A percentile compares a stretch with the other conserved stretches of the same genome.
Conservation (phyloP, 441 rosid genomes). For the Aquilaria agallochum region DNA sequence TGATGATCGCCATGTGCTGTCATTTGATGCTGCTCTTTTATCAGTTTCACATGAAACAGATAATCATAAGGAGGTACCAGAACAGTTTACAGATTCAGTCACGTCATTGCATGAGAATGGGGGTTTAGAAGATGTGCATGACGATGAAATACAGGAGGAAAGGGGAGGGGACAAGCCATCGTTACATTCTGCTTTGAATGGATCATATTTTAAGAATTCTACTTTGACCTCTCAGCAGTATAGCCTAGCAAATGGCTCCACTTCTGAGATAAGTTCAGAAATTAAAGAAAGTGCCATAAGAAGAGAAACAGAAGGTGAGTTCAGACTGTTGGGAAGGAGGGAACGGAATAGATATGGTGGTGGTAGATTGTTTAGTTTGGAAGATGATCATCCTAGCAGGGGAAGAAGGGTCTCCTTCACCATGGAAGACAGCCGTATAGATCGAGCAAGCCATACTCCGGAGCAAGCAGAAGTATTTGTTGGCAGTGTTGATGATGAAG, state of each 20-base stretch:
- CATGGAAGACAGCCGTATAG: conserved; percentile 62
- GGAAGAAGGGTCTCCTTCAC: conserved; percentile 90
- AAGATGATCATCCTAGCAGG: conserved; percentile 80
- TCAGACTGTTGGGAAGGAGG: conserved; percentile 83
- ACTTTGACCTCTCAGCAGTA: conserved; percentile 21
- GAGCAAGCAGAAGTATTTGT: conserved; percentile 69
- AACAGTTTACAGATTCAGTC: conserved; percentile 24
- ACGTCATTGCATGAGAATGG: conserved; percentile 22
- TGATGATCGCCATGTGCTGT: conserved; percentile 48
- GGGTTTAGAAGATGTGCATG: conserved; percentile 20
- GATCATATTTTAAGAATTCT: conserved; percentile 26
- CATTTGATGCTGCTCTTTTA: conserved; percentile 93
- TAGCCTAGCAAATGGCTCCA: conserved; percentile 38
- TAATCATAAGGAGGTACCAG: conserved; percentile 48
- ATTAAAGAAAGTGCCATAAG: conserved; percentile 89
- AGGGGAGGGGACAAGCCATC: conserved; percentile 21
- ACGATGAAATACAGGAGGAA: conserved; percentile 78
- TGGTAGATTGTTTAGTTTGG: conserved; percentile 68
- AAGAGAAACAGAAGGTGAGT: conserved; percentile 95
- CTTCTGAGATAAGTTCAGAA: conserved; percentile 44
- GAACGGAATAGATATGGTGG: conserved; percentile 62
- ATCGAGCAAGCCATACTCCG: conserved; percentile 34
- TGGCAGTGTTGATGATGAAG: conserved; percentile 64
- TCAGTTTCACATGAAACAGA: conserved; percentile 75
- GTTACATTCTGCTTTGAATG: conserved; percentile 22